Evolutionary conservation across 345 rosid genomes (phyloP), one percentile per base, ranked within the genome.

Genomic region (Aurinia saxatilis): DNA sequence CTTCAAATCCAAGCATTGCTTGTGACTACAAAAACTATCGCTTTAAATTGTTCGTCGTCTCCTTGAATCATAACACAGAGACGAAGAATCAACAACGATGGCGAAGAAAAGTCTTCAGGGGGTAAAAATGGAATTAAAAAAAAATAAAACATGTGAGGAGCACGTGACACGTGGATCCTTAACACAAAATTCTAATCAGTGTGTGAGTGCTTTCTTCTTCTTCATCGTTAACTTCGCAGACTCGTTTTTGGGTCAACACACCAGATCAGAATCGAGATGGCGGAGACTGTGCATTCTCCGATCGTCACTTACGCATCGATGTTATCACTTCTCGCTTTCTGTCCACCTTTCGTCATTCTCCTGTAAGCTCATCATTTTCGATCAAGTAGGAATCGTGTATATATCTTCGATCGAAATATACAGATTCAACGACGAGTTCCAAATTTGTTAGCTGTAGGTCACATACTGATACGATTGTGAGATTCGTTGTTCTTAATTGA

Each of bases 311-410:
- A 90, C 72, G 75, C 65, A 47, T 95, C 99, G 7, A 81, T 88
- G 97, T 50, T 93, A 16, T 84, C 92, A 1, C 91, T 95, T 42
- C 83, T 95, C 51, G 50, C 82, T 29, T 70, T 90, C 45, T 90
- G 99, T 60, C 99, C 99, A 56, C 99, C 97, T 13, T 82, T 86
- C 63, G 99, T 95, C 40, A 83, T 90, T 72, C 67, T 95, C 47
- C 86, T 95, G 99, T 95, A 77, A 81, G 85, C 65, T 5, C 48
- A 3, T 55, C 37, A 18, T 7, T 19, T 68, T 12, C 25, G 16
- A 6, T 50, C 11, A 5, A 29, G 8, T 44, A 30, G 10, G 25
- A 14, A 11, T 63, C 29, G n/a, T 62, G 7, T 25, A 44, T 25
- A 17, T n/a, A n/a, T 35, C 12, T 14, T 42, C 15, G 30, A 57